Base-by-base conservation (phyloP, 306 rosid species). In the Vigna radiata region DNA sequence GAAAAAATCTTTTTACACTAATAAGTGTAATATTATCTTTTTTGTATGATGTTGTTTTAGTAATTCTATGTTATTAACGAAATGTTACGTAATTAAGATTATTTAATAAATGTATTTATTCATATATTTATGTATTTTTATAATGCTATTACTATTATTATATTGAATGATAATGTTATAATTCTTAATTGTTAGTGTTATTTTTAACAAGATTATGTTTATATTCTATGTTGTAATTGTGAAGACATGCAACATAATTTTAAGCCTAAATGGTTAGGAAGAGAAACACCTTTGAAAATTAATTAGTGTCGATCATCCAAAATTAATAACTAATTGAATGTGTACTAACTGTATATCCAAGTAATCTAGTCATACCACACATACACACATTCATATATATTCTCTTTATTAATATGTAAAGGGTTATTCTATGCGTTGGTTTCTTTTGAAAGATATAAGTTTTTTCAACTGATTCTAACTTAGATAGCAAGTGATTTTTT, bases 401-500 rank as follows among this genome's bases (percentile, higher is more conserved):
- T 25, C 27, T 25, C 3, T 25, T 25, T 25, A 9, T 16, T 64
- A 19, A 25, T 58, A 41, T 5, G 10, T 66, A 18, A 19, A 44
- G 7, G 49, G 5, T 37, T 62, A 16, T 16, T 66, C 36, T 6
- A 18, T 19, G 2, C 18, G 17, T 18, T 60, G 36, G 13, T 17
- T 62, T 66, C 11, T 65, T 7, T 56, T 4, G 16, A 29, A 39
- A 64, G 25, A 46, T 68, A 44, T 68, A 46, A 6, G 5, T 21
- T 21, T 2, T 3, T 19, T 69, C 39, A 27, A 29, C 11, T 69
- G 74, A 69, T 69, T 69, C 60, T 69, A 49, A 69, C 60, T 69
- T 69, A 48, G 74, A 48, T 6, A 6, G 17, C 31, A 69, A 69
- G 58, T 58, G 25, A 69, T 48, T 9, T 69, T 48, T 69, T 48